Percentiles rank a stretch among this genome's conserved stretches.
Evolutionary conservation across 148 eudicot species (phyloP).

Genomic region (Silene conica): DNA sequence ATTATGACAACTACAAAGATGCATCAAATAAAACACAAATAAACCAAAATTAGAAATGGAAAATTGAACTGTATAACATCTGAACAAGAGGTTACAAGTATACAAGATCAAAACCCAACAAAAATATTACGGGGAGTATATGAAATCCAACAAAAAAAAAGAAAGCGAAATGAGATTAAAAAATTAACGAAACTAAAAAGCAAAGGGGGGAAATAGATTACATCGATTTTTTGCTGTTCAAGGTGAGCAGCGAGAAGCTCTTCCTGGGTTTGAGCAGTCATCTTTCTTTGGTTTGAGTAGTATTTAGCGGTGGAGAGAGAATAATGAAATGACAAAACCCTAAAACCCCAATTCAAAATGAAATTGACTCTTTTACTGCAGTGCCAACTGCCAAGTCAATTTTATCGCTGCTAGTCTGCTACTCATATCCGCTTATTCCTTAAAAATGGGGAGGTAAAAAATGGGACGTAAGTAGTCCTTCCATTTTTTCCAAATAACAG

Average conservation of each 20-base stretch:
- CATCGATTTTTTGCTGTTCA: constrained; percentile 55
- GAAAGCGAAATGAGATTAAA: background rate
- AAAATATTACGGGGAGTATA: no score
- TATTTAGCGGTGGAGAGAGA: constrained; percentile 9
- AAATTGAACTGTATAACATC: background rate
- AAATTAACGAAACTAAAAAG: background rate
- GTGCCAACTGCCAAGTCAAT: background rate
- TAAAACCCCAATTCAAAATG: constrained; percentile 28
- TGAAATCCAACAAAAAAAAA: no score
- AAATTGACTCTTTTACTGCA: background rate
- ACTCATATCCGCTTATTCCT: background rate
- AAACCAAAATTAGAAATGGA: background rate
- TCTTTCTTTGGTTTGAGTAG: constrained; percentile 27
- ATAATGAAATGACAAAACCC: constrained; percentile 21
- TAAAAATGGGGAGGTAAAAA: no score
- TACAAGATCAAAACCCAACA: background rate
- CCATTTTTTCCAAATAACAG: no score
- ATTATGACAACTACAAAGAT: background rate
- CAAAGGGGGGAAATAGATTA: constrained; percentile 19
- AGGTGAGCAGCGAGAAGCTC: constrained; percentile 69
- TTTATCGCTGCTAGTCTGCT: background rate
- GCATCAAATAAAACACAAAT: background rate
- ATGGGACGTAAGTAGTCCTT: no score
- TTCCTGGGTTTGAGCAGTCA: constrained; percentile 79
- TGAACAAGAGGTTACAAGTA: no score